Evolutionary conservation across 768 basidiomycete species (phyloP).

Genomic region (Tephrocybe sp.): DNA sequence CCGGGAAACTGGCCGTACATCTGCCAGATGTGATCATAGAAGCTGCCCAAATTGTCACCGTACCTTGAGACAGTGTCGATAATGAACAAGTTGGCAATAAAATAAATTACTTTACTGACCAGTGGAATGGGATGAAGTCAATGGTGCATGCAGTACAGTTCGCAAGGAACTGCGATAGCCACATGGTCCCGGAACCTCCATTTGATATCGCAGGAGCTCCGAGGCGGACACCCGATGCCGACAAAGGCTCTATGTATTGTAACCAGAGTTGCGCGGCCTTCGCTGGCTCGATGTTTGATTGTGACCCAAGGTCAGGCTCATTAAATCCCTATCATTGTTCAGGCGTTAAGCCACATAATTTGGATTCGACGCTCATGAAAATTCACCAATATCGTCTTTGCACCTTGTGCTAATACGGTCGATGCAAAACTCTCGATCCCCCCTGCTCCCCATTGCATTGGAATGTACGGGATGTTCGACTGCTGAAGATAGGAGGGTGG

Average conservation of each 20-base stretch:
- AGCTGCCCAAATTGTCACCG: conserved; percentile 28
- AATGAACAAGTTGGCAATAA: background rate
- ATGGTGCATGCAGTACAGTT: conserved; percentile 34
- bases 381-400: conserved; percentile 35
- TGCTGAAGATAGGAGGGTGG: conserved; percentile 27
- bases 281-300: conserved; percentile 29
- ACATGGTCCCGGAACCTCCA: conserved; percentile 26
- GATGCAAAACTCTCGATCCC: conserved; percentile 27
- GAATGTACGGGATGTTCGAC: conserved; percentile 30
- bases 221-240: conserved; percentile 25
- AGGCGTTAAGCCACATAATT: background rate
- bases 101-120: conserved; percentile 19
- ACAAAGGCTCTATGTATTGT: conserved; percentile 34
- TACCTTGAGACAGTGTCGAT: conserved; percentile 26
- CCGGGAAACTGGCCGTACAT: conserved; percentile 31
- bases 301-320: conserved; percentile 30
- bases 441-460: conserved; percentile 36
- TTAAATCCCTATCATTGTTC: conserved; percentile 28
- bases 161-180: conserved; percentile 30
- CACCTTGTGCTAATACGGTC: conserved; percentile 30
- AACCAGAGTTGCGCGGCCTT: conserved; percentile 31
- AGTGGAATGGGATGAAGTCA: conserved; percentile 34
- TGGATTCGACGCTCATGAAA: no score
- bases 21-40: conserved; percentile 30
- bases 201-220: conserved; percentile 35